Conservation (phyloP, 2,329 filamentous ascomycete species). For the Ascochyta rabiei region DNA sequence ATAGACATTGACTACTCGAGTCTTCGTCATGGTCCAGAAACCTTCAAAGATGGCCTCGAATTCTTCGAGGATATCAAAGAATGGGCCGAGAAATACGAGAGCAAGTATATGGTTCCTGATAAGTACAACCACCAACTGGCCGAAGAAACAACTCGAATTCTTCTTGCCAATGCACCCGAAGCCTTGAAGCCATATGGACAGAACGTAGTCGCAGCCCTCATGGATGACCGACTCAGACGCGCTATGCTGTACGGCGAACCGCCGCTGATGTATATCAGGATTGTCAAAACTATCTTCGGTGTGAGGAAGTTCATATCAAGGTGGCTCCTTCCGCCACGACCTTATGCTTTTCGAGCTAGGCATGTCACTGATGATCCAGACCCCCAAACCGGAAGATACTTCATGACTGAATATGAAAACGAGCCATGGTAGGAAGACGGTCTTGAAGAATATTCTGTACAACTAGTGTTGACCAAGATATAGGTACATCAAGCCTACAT, state of each 20-base stretch:
- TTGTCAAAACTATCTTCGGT: slow-evolving; percentile 57
- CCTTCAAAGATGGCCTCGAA: slow-evolving; percentile 57
- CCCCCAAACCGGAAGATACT: slow-evolving; percentile 44
- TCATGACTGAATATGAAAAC: slow-evolving; percentile 24
- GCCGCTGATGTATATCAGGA: slow-evolving; percentile 41
- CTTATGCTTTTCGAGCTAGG: slow-evolving; percentile 36
- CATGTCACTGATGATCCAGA: slow-evolving; percentile 56
- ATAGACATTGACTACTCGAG: slow-evolving; percentile 65
- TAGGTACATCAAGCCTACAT: slow-evolving; percentile 34
- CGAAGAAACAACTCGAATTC: slow-evolving; percentile 63
- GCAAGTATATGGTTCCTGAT: slow-evolving; percentile 59
- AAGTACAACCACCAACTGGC: slow-evolving; percentile 53
- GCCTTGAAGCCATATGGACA: slow-evolving; percentile 54
- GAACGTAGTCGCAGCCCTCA: slow-evolving; percentile 62
- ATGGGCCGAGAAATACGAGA: slow-evolving; percentile 66
- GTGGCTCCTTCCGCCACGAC: slow-evolving; percentile 65
- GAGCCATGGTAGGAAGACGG: slow-evolving; percentile 48
- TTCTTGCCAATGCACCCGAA: slow-evolving; percentile 62
- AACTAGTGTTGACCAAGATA: slow-evolving; percentile 3
- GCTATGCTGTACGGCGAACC: slow-evolving; percentile 60
- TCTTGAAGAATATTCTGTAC: not conserved
- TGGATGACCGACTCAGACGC: slow-evolving; percentile 67
- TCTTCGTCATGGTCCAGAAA: slow-evolving; percentile 48
- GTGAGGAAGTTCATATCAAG: slow-evolving; percentile 63
- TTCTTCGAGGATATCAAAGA: slow-evolving; percentile 58